Evolutionary conservation across 768 basidiomycete genomes (phyloP), one percentile per base, ranked within the genome.

Genomic region (Lentinula raphanica): DNA sequence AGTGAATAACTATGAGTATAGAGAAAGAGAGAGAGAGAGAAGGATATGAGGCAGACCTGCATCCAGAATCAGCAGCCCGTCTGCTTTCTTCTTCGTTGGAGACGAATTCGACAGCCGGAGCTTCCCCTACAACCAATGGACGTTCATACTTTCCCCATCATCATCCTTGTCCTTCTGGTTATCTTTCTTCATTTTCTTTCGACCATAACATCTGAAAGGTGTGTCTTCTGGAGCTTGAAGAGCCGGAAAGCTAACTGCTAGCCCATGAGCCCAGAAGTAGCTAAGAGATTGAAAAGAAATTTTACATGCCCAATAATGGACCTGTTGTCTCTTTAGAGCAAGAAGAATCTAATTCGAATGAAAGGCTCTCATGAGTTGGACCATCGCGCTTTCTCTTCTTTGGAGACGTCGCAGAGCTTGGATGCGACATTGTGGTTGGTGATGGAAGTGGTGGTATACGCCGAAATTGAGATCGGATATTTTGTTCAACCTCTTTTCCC

Each of bases 101-200:
- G 62, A 84, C 83, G 72, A 89, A 93, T 67, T 97, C 93, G 48
- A 97, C 83, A 19, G 82, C 76, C 28, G 85, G 78, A n/a, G 90
- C 90, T 74, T 96, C 94, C 4, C 89, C 95, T 0, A 85, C 90
- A 23, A 96, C 76, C 13, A 91, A 64, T 9, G 79, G 64, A n/a
- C 74, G 66, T 36, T 67, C 64, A 29, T 67, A 65, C 9, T 66
- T 63, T 3, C 60, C 56, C 65, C 68, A 23, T 66, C 64, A 5
- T 63, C 68, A 35, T 71, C 68, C 49, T 69, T 64, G 49, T 67
- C 60, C 49, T 60, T 61, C 6, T 56, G 39, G 57, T 54, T 62
- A 51, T 58, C 49, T 29, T 66, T 68, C 65, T 74, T 77, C 57
- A 68, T 64, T 61, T 70, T 77, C 53, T 80, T 83, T 44, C 66